Base-by-base conservation (phyloP, 2,329 filamentous ascomycete genomes). In the Xylariomycetidae sp. region DNA sequence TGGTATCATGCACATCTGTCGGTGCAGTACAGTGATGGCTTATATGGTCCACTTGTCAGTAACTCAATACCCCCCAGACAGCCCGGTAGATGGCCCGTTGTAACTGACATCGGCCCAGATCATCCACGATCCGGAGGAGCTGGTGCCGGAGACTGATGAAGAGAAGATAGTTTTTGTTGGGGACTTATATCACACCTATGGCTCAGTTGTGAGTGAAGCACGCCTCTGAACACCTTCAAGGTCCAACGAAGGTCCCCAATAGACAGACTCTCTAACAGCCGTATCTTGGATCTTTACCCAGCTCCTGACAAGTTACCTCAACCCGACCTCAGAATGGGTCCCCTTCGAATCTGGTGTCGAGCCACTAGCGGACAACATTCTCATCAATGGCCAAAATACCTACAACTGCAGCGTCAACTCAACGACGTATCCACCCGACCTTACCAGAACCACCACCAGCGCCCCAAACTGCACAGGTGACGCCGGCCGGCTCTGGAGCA, bases 21-120 rank as follows among this genome's bases (percentile, higher is more conserved):
- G 12, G 65, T 69, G 22, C 77, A 82, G 46, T 82, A 82, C 41
- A 74, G 74, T 0, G 80, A 84, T 47, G 80, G 80, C 3, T 64
- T 80, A 16, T 78, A 78, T 15, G 76, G 74, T 2, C 70, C 79
- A 3, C 62, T 84, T 30, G 67, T 83, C 19, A 63, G 54, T 40
- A 11, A 12, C 16, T 15, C 15, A 11, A 12, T 25, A 30, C 18
- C 17, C 14, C 3, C 13, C n/a, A n/a, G n/a, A n/a, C n/a, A n/a
- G n/a, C n/a, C n/a, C n/a, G n/a, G n/a, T n/a, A n/a, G n/a, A n/a
- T n/a, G n/a, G n/a, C n/a, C n/a, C n/a, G n/a, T n/a, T n/a, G n/a
- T n/a, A n/a, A n/a, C n/a, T n/a, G n/a, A n/a, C n/a, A n/a, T 23
- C 20, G 8, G n/a, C n/a, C 8, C n/a, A 61, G 58, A 36, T 64